A percentile compares a stretch with the other conserved stretches of the same genome.
Evolutionary conservation across 768 basidiomycete species (phyloP).

Genomic region (Mycena metata): DNA sequence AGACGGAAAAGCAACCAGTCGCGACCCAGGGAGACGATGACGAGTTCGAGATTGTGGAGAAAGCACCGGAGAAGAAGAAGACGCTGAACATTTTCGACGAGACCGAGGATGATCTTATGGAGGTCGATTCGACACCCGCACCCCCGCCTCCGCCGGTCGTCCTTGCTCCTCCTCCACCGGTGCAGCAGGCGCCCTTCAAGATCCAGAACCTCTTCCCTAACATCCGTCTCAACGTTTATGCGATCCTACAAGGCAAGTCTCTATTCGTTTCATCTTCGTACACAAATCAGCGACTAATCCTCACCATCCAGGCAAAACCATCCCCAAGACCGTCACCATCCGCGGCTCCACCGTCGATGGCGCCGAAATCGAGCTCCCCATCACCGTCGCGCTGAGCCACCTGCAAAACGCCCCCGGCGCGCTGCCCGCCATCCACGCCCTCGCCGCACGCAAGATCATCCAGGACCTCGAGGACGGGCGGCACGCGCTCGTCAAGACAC

Average conservation of each 20-base stretch:
- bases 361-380: conserved; percentile 34
- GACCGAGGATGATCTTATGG: not conserved
- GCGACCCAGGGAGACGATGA: not conserved
- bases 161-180: conserved; percentile 16
- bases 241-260: conserved; percentile 33
- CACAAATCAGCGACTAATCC: not conserved
- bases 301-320: conserved; percentile 17
- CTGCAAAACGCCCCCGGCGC: conserved; percentile 28
- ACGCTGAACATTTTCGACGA: conserved; percentile 35
- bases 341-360: conserved; percentile 35
- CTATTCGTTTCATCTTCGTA: not conserved
- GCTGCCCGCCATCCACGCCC: conserved; percentile 35
- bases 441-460: conserved; percentile 37
- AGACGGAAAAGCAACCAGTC: not conserved
- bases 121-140: conserved; percentile 7
- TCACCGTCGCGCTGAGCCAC: conserved; percentile 31
- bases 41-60: conserved; percentile 36
- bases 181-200: conserved; percentile 36
- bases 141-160: conserved; percentile 28
- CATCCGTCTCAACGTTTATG: conserved; percentile 28
- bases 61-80: conserved; percentile 8
- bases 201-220: conserved; percentile 30
- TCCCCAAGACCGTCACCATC: conserved; percentile 33
- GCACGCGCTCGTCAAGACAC: conserved; percentile 13
- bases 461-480: conserved; percentile 40